These are phyloP conservation scores for Pythium folliculosum DNA, from an alignment of 352 stramenopile species.

Conservation along the genomic window DNA sequence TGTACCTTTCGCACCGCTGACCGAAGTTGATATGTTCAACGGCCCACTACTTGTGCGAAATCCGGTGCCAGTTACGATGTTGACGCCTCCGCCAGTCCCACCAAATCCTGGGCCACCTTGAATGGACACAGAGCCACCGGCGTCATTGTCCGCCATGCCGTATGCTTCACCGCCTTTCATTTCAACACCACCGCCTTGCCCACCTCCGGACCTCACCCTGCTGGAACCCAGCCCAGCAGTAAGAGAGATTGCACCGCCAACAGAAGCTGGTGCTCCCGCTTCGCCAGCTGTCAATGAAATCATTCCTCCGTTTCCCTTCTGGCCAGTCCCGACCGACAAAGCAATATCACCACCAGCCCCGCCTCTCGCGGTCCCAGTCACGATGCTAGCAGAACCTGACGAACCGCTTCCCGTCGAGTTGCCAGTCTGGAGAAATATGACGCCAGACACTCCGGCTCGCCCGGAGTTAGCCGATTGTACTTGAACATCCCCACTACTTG, in stretches of 20 bases:
- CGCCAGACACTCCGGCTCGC: slow-evolving; percentile 77
- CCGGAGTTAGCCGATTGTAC: slow-evolving; percentile 72
- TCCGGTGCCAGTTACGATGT: slow-evolving; percentile 43
- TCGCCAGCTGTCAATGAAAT: slow-evolving; percentile 71
- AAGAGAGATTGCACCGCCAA: slow-evolving; percentile 55
- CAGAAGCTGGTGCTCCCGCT: slow-evolving; percentile 41
- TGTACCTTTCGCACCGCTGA: slow-evolving; percentile 63
- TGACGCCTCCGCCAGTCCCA: slow-evolving; percentile 55
- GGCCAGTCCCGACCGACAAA: slow-evolving; percentile 78
- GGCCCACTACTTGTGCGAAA: slow-evolving; percentile 53
- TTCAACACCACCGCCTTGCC: slow-evolving; percentile 58
- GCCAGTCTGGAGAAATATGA: slow-evolving; percentile 70
- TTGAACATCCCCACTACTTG: slow-evolving; percentile 70
- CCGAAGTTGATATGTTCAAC: slow-evolving; percentile 57
- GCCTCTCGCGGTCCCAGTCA: slow-evolving; percentile 72
- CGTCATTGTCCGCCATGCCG: slow-evolving; percentile 43
- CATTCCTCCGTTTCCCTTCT: slow-evolving; percentile 81
- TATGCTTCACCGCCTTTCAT: slow-evolving; percentile 58
- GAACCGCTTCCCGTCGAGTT: slow-evolving; percentile 46
- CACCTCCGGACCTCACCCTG: slow-evolving; percentile 42
- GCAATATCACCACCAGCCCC: slow-evolving; percentile 79
- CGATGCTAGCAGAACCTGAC: slow-evolving; percentile 75
- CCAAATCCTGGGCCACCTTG: slow-evolving; percentile 47
- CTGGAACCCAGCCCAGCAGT: slow-evolving; percentile 50
- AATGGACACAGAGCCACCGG: slow-evolving; percentile 48